These are phyloP conservation scores for Ogataea thermomethanolica DNA, from an alignment of 805 yeast species.

Conservation along the genomic window DNA sequence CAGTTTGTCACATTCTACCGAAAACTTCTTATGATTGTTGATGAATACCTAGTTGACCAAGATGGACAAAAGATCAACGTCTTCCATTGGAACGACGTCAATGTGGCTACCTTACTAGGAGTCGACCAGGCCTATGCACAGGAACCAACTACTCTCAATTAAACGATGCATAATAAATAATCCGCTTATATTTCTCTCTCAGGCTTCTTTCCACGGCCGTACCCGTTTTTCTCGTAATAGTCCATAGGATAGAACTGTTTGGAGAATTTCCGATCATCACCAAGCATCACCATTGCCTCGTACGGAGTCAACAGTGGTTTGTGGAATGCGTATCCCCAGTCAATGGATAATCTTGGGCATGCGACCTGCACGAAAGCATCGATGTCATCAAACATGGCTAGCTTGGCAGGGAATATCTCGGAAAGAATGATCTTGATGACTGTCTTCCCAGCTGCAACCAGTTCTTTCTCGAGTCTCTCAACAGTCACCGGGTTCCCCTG, in stretches of 20 bases:
- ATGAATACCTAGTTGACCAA: slow-evolving; percentile 35
- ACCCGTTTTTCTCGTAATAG: slow-evolving; percentile 84
- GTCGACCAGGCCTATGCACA: slow-evolving; percentile 42
- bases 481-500: slow-evolving; percentile 87
- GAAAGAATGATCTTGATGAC: slow-evolving; percentile 82
- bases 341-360: slow-evolving; percentile 92
- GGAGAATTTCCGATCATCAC: slow-evolving; percentile 63
- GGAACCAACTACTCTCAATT: slow-evolving; percentile 12
- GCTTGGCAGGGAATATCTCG: slow-evolving; percentile 89
- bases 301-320: slow-evolving; percentile 93
- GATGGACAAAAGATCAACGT: slow-evolving; percentile 26
- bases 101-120: slow-evolving; percentile 70
- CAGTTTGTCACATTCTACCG: slow-evolving; percentile 47
- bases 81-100: slow-evolving; percentile 53
- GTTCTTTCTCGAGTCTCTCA: slow-evolving; percentile 54
- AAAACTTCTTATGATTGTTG: slow-evolving; percentile 36
- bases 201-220: slow-evolving; percentile 83
- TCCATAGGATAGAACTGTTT: slow-evolving; percentile 88
- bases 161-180: slow-evolving; percentile 14
- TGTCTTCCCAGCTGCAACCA: slow-evolving; percentile 53
- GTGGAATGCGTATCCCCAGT: slow-evolving; percentile 97
- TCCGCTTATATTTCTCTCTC: not conserved
- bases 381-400: slow-evolving; percentile 87
- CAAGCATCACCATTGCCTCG: slow-evolving; percentile 89
- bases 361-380: slow-evolving; percentile 98